These are phyloP conservation scores for Lignosus rhinocerotis DNA, from an alignment of 1,284 basidiomycete species.

Conservation along the genomic window DNA sequence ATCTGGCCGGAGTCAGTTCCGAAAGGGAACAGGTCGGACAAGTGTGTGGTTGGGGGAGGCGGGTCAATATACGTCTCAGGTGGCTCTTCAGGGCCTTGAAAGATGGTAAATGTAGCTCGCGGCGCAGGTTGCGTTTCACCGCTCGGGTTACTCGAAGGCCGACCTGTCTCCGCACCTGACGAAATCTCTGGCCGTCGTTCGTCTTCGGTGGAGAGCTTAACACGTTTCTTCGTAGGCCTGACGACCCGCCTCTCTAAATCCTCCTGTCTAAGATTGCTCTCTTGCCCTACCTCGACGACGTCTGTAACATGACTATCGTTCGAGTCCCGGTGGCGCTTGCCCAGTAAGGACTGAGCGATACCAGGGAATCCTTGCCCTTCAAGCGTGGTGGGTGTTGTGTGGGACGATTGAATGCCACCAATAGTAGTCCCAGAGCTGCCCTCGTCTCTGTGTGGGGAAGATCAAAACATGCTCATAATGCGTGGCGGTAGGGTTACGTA, in stretches of 20 bases:
- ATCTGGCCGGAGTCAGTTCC: slow-evolving; percentile 29
- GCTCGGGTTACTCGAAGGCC: slow-evolving; percentile 2
- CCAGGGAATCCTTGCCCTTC: slow-evolving; percentile 5
- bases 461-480: not conserved
- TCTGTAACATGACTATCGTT: slow-evolving; percentile 42
- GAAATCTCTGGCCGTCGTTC: not conserved
- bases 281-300: slow-evolving; percentile 42
- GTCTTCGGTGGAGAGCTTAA: slow-evolving; percentile 33
- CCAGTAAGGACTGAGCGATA: slow-evolving; percentile 38
- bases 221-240: slow-evolving; percentile 55
- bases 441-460: slow-evolving; percentile 12
- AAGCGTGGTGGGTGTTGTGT: not conserved
- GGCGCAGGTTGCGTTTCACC: slow-evolving; percentile 13
- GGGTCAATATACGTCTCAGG: slow-evolving; percentile 26
- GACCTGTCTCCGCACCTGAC: not conserved
- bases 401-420: not conserved
- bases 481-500: slow-evolving; percentile 8
- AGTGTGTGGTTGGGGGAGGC: slow-evolving; percentile 37
- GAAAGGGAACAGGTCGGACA: slow-evolving; percentile 52
- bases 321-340: slow-evolving; percentile 62
- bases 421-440: slow-evolving; percentile 5
- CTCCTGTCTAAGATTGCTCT: slow-evolving; percentile 36
- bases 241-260: slow-evolving; percentile 39
- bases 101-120: slow-evolving; percentile 31
- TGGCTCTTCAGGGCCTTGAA: slow-evolving; percentile 35